Conservation (phyloP, 495 filamentous ascomycete species). For the Neurospora sp. region DNA sequence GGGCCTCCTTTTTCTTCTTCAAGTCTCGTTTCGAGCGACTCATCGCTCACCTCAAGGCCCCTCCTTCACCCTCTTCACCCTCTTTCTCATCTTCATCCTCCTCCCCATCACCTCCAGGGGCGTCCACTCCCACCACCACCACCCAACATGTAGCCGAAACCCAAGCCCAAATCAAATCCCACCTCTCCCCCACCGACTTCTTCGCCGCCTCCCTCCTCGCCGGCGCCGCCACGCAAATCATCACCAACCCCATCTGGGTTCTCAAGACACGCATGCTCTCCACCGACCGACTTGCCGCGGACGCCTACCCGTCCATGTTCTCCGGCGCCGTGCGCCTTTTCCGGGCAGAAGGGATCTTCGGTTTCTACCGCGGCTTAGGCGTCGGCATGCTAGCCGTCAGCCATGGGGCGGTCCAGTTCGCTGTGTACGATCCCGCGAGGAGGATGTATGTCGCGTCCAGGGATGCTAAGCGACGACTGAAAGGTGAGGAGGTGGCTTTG, state of each 20-base stretch:
- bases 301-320: conserved; percentile 71
- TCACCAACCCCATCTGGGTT: conserved; percentile 97
- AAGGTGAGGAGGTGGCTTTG: not conserved
- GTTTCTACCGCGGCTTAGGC: conserved; percentile 76
- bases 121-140: no score
- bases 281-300: conserved; percentile 56
- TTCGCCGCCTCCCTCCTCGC: conserved; percentile 71
- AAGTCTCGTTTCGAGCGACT: conserved; percentile 37
- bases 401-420: conserved; percentile 93
- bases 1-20: conserved; percentile 84
- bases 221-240: conserved; percentile 61
- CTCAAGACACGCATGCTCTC: conserved; percentile 97
- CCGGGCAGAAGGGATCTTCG: conserved; percentile 56
- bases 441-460: conserved; percentile 35
- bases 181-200: conserved; percentile 64
- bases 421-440: conserved; percentile 86
- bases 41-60: conserved; percentile 18
- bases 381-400: conserved; percentile 83
- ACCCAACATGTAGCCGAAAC: no score
- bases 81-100: no score
- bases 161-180: not conserved
- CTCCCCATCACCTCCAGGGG: no score
- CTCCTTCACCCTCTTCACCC: not conserved
- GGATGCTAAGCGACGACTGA: conserved; percentile 2
- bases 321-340: conserved; percentile 57